Base-by-base conservation (phyloP, 1,139 yeast genomes). In the Chernovozyma sophiae-reginae region DNA sequence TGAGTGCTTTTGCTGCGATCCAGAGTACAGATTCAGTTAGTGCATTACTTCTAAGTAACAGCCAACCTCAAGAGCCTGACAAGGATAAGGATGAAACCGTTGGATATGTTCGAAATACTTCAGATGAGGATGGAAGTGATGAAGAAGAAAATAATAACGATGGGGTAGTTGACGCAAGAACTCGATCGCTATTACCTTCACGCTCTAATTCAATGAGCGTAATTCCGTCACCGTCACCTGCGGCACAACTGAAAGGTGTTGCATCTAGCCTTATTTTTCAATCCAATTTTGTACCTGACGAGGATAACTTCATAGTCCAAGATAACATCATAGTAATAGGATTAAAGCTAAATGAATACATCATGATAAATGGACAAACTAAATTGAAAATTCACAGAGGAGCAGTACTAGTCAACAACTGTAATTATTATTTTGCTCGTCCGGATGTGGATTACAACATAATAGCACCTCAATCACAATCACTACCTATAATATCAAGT, bases 321-420 rank as follows among this genome's bases (percentile, higher is more conserved):
- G 56, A 57, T 1, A 49, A 58, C 6, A 50, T 58, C 31, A 57
- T 70, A 1, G 44, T 60, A 4, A 37, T 78, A 18, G 81, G 77
- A 0, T 56, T 81, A 16, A 61, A 60, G 34, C 50, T 52, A 3
- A 59, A 62, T 31, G 84, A 85, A 47, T 62, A 59, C 27, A 45
- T 86, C 3, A 57, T 78, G 24, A 41, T 85, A 2, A 67, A 71
- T 31, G 96, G 96, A 0, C 79, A 76, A 44, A 81, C 72, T 47
- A 51, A 46, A 6, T 35, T 86, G 18, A 60, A 62, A 5, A 64
- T 86, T 1, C 66, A 74, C 36, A 63, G 77, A 48, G 96, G 96
- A 13, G 77, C 81, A 0, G 52, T 67, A 0, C 52, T 79, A 10
- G 65, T 83, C 34, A 83, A 84, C 25, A 70, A 75, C 3, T 61